These are phyloP conservation scores for Candida pseudocylindracea DNA, from an alignment of 1,139 yeast species.

Conservation along the genomic window DNA sequence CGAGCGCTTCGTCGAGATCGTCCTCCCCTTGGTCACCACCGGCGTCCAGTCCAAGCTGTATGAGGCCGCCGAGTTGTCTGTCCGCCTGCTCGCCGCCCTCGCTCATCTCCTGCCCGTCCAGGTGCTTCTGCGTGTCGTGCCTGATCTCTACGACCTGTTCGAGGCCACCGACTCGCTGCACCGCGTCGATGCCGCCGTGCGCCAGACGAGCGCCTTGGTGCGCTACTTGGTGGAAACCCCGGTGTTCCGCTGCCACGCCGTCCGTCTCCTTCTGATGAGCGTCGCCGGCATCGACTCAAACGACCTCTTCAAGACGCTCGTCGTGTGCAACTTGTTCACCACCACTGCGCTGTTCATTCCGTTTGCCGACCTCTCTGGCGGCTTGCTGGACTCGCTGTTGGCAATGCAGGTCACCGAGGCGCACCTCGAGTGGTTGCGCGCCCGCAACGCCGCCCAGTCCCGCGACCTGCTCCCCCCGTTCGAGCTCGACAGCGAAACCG, in stretches of 20 bases:
- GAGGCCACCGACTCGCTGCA: slow-evolving; percentile 70
- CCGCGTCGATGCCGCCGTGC: slow-evolving; percentile 53
- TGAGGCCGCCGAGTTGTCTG: slow-evolving; percentile 33
- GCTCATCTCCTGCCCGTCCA: slow-evolving; percentile 39
- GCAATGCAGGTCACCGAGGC: slow-evolving; percentile 57
- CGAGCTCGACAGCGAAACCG: slow-evolving; percentile 15
- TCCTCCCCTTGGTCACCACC: slow-evolving; percentile 34
- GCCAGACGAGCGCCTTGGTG: slow-evolving; percentile 41
- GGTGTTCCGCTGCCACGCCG: slow-evolving; percentile 53
- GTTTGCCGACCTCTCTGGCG: slow-evolving; percentile 26
- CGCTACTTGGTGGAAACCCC: slow-evolving; percentile 48
- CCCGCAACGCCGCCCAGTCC: slow-evolving; percentile 1
- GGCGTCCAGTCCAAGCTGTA: slow-evolving; percentile 67
- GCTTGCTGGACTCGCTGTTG: slow-evolving; percentile 21
- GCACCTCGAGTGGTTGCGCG: slow-evolving; percentile 30
- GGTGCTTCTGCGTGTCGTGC: slow-evolving; percentile 40
- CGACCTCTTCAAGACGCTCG: slow-evolving; percentile 55
- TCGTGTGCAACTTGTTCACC: slow-evolving; percentile 49
- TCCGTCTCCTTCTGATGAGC: slow-evolving; percentile 46
- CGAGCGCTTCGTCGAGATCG: slow-evolving; percentile 25
- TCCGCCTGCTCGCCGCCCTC: slow-evolving; percentile 37
- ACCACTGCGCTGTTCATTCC: slow-evolving; percentile 59
- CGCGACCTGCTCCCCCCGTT: neutral
- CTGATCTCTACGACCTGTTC: slow-evolving; percentile 69
- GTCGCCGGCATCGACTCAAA: slow-evolving; percentile 79